Percentiles rank a stretch among this genome's conserved stretches.
phyloP scores from a whole-genome alignment of 139 green algal species.

The Chlamydomonas asymmetrica region DNA sequence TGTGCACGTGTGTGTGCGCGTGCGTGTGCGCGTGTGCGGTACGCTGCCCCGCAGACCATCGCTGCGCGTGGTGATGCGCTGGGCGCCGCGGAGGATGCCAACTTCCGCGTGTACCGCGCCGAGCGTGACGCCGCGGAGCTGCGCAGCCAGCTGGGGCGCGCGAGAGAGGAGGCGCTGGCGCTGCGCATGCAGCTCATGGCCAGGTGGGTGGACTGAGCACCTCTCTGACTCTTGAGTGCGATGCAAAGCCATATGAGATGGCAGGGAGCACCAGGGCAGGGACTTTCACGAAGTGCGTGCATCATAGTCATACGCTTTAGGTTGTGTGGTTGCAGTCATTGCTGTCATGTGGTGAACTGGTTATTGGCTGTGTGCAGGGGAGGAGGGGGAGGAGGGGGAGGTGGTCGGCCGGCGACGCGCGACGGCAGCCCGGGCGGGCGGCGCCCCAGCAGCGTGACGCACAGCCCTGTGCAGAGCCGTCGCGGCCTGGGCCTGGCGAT shows the following conservation, averaged over 20 bases:
- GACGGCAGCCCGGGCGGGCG: too few relatives aligned
- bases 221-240: too few relatives aligned
- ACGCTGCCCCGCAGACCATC: constrained; percentile 2
- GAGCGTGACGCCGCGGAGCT: constrained; percentile 13
- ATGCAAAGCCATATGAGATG: constrained; percentile 17
- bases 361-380: neutral
- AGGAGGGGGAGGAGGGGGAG: too few relatives aligned
- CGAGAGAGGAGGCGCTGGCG: constrained; percentile 14
- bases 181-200: neutral
- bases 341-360: neutral
- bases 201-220: constrained; percentile 14
- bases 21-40: too few relatives aligned
- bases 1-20: too few relatives aligned
- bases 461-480: too few relatives aligned
- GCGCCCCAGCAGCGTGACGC: too few relatives aligned
- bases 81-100: constrained; percentile 9
- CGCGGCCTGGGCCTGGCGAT: too few relatives aligned
- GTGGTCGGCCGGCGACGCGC: too few relatives aligned
- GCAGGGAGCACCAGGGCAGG: neutral
- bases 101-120: constrained; percentile 16
- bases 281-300: neutral
- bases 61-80: constrained; percentile 11
- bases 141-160: neutral
- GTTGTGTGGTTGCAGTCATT: neutral
- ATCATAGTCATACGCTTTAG: neutral